Base-by-base conservation (phyloP, 2,329 filamentous ascomycete genomes). In the Amesomyces nigricolor region DNA sequence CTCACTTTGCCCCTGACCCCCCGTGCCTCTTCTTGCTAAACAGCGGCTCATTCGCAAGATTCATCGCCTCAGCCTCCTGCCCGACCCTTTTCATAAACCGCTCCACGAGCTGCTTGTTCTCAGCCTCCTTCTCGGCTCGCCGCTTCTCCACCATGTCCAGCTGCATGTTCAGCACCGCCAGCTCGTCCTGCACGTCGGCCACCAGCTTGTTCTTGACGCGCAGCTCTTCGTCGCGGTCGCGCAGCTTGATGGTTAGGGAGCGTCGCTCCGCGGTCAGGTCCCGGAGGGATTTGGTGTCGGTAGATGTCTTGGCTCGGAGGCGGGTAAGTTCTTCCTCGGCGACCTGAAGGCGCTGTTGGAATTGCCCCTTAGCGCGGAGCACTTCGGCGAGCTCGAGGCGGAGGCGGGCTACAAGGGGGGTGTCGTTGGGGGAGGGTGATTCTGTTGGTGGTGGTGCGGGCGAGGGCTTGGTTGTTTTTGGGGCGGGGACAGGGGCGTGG, bases 51-150 rank as follows among this genome's bases (percentile, higher is more conserved):
- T 81, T 83, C 58, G 79, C 77, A 49, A 76, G 70, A 66, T 97
- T 97, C 86, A 96, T 91, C 60, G 82, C 85, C 54, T 94, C 88
- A 10, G 89, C 92, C 73, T 96, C 91, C 67, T 86, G 81, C 4
- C 85, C 87, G 81, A 94, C 94, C 61, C 87, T 79, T 67, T 83
- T 84, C 87, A 97, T 91, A 90, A 91, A 97, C 53, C 94, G 80
- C 68, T 91, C 87, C 51, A 96, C 85, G 53, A 99, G 77, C 62
- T 96, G 88, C 67, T 89, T 85, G 67, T 97, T 97, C 69, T 97
- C 94, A 57, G 78, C 79, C 67, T 85, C 82, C 60, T 95, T 75
- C 70, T 83, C 85, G 67, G 86, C 83, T 29, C 81, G 78, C 66
- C 84, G 83, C 68, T 91, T 82, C 69, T 95, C 91, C 3, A 87